These are phyloP conservation scores for Leptographium procerum DNA, from an alignment of 2,329 filamentous ascomycete genomes.

Conservation along the genomic window DNA sequence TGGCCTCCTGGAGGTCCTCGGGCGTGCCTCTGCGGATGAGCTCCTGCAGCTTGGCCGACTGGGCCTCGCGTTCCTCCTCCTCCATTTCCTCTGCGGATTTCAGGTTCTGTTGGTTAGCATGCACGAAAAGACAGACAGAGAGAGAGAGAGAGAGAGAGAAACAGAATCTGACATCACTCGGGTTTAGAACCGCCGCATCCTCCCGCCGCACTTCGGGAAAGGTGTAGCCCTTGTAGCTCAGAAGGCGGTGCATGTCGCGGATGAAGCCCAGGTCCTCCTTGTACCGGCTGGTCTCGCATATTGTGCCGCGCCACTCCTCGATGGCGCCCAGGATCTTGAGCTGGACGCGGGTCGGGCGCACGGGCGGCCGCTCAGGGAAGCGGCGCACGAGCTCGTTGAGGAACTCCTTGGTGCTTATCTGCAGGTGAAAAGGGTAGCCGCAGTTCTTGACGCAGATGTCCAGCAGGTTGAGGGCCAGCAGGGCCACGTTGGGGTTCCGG, in stretches of 20 bases:
- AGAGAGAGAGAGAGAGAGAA: not conserved
- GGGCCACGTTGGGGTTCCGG: constrained; percentile 87
- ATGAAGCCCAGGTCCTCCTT: constrained; percentile 96
- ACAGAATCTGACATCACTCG: constrained; percentile 69
- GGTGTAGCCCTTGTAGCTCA: constrained; percentile 94
- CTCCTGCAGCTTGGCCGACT: constrained; percentile 97
- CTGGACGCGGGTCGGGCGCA: constrained; percentile 79
- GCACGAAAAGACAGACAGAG: not conserved
- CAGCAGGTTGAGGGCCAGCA: constrained; percentile 82
- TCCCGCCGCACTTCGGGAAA: constrained; percentile 89
- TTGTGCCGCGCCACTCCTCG: constrained; percentile 96
- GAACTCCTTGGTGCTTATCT: constrained; percentile 98
- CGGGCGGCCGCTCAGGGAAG: constrained; percentile 86
- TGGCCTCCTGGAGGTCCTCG: constrained; percentile 91
- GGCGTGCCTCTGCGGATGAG: constrained; percentile 85
- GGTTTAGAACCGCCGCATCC: constrained; percentile 92
- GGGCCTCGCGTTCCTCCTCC: constrained; percentile 85
- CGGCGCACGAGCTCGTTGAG: constrained; percentile 94
- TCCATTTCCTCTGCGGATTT: constrained; percentile 98
- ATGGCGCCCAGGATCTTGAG: constrained; percentile 88
- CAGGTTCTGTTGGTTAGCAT: constrained; percentile 52
- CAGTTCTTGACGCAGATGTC: constrained; percentile 99
- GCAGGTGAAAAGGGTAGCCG: constrained; percentile 95
- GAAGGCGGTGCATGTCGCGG: constrained; percentile 87
- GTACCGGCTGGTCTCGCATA: constrained; percentile 96